Conservation (phyloP, 2,329 filamentous ascomycete genomes). For the Geosmithia putterillii region DNA sequence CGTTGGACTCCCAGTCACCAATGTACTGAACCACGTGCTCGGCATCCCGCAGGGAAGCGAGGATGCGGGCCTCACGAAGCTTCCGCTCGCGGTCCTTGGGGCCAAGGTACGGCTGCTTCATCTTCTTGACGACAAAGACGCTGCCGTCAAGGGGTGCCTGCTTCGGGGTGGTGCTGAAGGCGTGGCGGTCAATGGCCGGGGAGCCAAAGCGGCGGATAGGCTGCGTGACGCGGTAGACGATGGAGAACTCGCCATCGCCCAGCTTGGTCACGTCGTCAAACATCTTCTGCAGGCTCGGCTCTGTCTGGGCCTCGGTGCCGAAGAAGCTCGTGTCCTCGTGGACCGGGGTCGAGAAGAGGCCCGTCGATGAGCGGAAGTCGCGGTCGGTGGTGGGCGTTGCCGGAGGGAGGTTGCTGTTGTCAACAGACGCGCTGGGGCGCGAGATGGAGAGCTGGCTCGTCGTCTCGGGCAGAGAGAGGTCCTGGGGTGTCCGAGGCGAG, state of each 20-base stretch:
- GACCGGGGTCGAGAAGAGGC: slow-evolving; percentile 52
- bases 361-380: slow-evolving; percentile 36
- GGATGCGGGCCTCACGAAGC: slow-evolving; percentile 69
- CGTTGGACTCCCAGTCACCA: slow-evolving; percentile 77
- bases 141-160: slow-evolving; percentile 25
- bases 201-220: not conserved
- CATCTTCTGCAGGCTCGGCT: slow-evolving; percentile 58
- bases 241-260: slow-evolving; percentile 85
- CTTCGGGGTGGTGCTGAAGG: not conserved
- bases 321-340: slow-evolving; percentile 57
- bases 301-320: slow-evolving; percentile 37
- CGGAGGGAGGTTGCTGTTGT: slow-evolving; percentile 35
- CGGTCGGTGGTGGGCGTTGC: slow-evolving; percentile 68
- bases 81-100: slow-evolving; percentile 70
- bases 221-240: slow-evolving; percentile 68
- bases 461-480: slow-evolving; percentile 63
- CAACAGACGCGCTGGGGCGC: slow-evolving; percentile 29
- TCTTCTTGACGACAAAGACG: slow-evolving; percentile 90
- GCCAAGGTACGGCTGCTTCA: slow-evolving; percentile 67
- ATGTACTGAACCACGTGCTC: slow-evolving; percentile 80
- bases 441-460: slow-evolving; percentile 77
- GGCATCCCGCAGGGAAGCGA: slow-evolving; percentile 64
- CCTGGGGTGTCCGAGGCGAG: slow-evolving; percentile 70
- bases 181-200: not conserved
- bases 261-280: slow-evolving; percentile 74